These are phyloP conservation scores for Pyrenochaeta sp. DNA, from an alignment of 2,329 filamentous ascomycete species.

Conservation along the genomic window DNA sequence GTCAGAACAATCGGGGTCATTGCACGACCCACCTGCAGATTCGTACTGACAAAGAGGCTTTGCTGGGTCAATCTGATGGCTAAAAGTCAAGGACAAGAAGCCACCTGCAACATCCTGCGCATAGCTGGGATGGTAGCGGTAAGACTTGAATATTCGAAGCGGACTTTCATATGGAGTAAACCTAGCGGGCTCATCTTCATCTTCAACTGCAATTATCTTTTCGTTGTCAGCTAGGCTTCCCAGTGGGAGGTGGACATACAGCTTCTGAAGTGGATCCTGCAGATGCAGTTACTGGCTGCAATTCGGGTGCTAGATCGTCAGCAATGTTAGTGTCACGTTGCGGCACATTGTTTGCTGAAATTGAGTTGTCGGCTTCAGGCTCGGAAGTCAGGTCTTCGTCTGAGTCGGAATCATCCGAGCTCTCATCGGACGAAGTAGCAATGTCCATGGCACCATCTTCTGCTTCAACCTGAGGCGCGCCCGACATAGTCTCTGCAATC, in stretches of 20 bases:
- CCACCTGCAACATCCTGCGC: constrained; percentile 74
- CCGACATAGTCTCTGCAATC: neutral
- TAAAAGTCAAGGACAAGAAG: constrained; percentile 90
- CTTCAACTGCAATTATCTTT: constrained; percentile 21
- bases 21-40: constrained; percentile 74
- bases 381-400: constrained; percentile 27
- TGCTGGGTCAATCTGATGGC: constrained; percentile 82
- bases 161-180: constrained; percentile 81
- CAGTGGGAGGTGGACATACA: constrained; percentile 28
- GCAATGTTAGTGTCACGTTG: constrained; percentile 31
- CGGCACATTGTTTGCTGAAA: constrained; percentile 17
- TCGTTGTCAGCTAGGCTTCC: constrained; percentile 24
- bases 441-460: constrained; percentile 49
- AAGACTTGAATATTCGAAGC: constrained; percentile 82
- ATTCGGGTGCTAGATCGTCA: constrained; percentile 52
- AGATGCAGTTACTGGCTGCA: constrained; percentile 37
- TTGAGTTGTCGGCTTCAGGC: constrained; percentile 14
- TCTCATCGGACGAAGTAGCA: constrained; percentile 37
- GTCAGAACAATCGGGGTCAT: constrained; percentile 74
- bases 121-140: constrained; percentile 87
- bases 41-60: constrained; percentile 81
- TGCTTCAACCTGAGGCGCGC: constrained; percentile 21
- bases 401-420: constrained; percentile 33
- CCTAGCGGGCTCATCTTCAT: constrained; percentile 31
- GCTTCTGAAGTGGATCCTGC: constrained; percentile 15